These are phyloP conservation scores for Endoconidiophora polonica DNA, from an alignment of 2,329 filamentous ascomycete genomes.

Conservation along the genomic window DNA sequence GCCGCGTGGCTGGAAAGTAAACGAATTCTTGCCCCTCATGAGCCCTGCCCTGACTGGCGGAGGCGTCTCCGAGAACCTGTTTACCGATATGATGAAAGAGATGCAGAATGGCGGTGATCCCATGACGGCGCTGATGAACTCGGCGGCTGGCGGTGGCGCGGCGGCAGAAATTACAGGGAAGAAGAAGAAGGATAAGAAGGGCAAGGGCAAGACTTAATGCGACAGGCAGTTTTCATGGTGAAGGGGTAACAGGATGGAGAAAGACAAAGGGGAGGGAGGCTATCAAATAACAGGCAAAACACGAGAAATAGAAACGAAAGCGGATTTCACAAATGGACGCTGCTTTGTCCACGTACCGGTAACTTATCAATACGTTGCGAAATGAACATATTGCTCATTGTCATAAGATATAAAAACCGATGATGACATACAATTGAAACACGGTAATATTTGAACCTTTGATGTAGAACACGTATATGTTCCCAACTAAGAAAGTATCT, in stretches of 20 bases:
- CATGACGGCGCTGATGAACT: slow-evolving; percentile 28
- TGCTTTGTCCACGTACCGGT: too few species aligned
- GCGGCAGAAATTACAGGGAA: slow-evolving; percentile 17
- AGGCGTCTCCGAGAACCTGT: slow-evolving; percentile 82
- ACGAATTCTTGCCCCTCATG: slow-evolving; percentile 66
- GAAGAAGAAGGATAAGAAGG: slow-evolving; percentile 34
- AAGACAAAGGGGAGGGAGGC: not conserved
- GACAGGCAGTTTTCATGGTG: not conserved
- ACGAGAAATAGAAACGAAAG: too few species aligned
- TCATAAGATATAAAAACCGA: too few species aligned
- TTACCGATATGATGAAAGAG: slow-evolving; percentile 94
- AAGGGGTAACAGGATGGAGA: not conserved
- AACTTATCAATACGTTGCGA: too few species aligned
- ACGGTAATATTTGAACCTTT: too few species aligned
- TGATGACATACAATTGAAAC: too few species aligned
- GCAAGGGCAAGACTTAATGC: slow-evolving; percentile 26
- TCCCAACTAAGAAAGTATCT: not conserved
- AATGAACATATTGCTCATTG: too few species aligned
- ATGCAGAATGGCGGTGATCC: slow-evolving; percentile 45
- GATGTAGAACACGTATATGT: slow-evolving; percentile 1
- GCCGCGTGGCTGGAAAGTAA: slow-evolving; percentile 84
- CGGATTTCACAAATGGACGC: too few species aligned
- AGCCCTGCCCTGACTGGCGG: slow-evolving; percentile 83
- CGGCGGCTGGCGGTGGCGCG: slow-evolving; percentile 16
- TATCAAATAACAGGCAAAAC: not conserved